Evolutionary conservation across 257 asterid genomes (phyloP).

Genomic region (Gynochthodes officinalis): DNA sequence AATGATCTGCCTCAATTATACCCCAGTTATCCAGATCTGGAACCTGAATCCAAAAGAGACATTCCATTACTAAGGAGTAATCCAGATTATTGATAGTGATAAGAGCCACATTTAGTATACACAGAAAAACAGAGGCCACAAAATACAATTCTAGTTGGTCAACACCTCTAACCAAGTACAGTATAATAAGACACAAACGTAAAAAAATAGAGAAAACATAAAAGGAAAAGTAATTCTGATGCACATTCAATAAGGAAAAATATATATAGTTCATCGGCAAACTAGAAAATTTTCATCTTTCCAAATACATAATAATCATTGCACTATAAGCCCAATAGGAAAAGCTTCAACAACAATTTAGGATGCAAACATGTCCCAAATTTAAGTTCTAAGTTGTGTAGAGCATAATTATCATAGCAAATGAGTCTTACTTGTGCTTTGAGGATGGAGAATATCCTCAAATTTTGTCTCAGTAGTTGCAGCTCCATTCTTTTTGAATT

Average conservation of each 20-base stretch:
- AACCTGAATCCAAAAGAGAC: conserved; percentile 41
- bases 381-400: not conserved
- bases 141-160: not conserved
- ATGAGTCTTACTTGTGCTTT: conserved; percentile 59
- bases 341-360: not conserved
- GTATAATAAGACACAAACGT: not conserved
- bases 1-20: conserved; percentile 49
- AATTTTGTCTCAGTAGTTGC: conserved; percentile 46
- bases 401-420: not conserved
- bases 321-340: not conserved
- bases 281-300: not conserved
- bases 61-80: not conserved
- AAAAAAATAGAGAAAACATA: not conserved
- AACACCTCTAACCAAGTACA: not conserved
- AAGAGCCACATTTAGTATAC: not conserved
- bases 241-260: not conserved
- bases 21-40: conserved; percentile 62
- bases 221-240: not conserved
- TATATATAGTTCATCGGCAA: not conserved
- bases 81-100: not conserved
- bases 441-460: conserved; percentile 60
- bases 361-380: not conserved
- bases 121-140: not conserved
- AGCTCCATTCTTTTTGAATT: conserved; percentile 58
- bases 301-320: too few species aligned